Conservation (phyloP, 2,329 filamentous ascomycete species). For the Colletotrichum orbiculare region DNA sequence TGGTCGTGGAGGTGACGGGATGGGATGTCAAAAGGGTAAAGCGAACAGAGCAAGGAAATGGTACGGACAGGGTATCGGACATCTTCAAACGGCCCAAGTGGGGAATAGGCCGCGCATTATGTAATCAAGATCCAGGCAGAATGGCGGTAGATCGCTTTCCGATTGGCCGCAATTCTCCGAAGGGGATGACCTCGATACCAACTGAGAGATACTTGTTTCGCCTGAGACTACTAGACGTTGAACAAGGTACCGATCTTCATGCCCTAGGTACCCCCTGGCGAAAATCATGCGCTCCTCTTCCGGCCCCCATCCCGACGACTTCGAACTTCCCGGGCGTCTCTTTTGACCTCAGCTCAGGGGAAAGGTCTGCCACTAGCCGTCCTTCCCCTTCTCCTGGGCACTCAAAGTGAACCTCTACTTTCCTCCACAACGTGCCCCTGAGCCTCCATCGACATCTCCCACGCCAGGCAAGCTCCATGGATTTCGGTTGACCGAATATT, state of each 20-base stretch:
- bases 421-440: slow-evolving; percentile 32
- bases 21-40: neutral
- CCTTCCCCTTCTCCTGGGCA: slow-evolving; percentile 33
- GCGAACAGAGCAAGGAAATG: neutral
- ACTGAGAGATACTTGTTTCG: slow-evolving; percentile 2
- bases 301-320: slow-evolving; percentile 22
- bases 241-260: neutral
- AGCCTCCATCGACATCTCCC: slow-evolving; percentile 27
- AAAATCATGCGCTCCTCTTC: slow-evolving; percentile 31
- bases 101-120: slow-evolving; percentile 20
- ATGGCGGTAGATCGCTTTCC: neutral
- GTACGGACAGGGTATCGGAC: neutral
- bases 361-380: neutral
- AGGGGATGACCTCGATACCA: neutral
- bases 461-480: slow-evolving; percentile 6
- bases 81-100: slow-evolving; percentile 34
- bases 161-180: slow-evolving; percentile 31
- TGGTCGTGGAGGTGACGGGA: neutral
- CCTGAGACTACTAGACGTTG: too few species aligned
- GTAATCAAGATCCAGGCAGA: slow-evolving; percentile 4
- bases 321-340: too few species aligned
- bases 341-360: too few species aligned
- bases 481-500: neutral
- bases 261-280: slow-evolving; percentile 9
- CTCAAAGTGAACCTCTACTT: slow-evolving; percentile 35